A percentile compares a stretch with the other conserved stretches of the same genome.
phyloP scores from a whole-genome alignment of 148 eudicot species.

The Nepenthes gracilis region DNA sequence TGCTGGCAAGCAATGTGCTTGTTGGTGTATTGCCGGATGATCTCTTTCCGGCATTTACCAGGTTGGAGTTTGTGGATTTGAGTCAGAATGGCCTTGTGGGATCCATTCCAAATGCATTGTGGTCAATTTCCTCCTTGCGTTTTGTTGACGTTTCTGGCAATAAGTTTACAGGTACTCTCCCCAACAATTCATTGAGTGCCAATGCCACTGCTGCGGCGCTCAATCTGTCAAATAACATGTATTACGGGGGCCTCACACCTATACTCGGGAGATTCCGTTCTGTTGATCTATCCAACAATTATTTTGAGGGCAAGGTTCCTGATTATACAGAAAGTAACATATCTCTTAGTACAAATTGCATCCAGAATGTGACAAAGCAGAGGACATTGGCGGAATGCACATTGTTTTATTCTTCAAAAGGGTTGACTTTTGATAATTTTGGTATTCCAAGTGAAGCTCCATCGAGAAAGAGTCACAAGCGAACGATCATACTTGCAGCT shows the following conservation, averaged over 20 bases:
- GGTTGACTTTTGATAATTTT: conserved; percentile 62
- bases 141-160: conserved; percentile 64
- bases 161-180: conserved; percentile 66
- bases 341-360: conserved; percentile 49
- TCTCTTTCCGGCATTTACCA: conserved; percentile 43
- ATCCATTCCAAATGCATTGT: conserved; percentile 44
- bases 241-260: conserved; percentile 47
- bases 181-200: conserved; percentile 17
- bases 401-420: conserved; percentile 49
- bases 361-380: conserved; percentile 41
- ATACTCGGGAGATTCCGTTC: conserved; percentile 38
- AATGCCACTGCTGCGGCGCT: conserved; percentile 33
- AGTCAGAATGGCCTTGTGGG: conserved; percentile 55
- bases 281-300: conserved; percentile 56
- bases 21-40: conserved; percentile 48
- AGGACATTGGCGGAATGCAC: conserved; percentile 44
- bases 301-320: conserved; percentile 63
- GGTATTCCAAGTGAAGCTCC: conserved; percentile 27
- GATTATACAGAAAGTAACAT: conserved; percentile 21
- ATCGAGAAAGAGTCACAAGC: conserved; percentile 25
- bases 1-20: conserved; percentile 49
- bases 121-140: conserved; percentile 48
- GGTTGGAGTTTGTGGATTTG: conserved; percentile 39
- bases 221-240: conserved; percentile 57
- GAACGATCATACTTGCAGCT: conserved; percentile 46